These are phyloP conservation scores for Cydonia oblonga DNA, from an alignment of 331 rosid species.

Conservation along the genomic window DNA sequence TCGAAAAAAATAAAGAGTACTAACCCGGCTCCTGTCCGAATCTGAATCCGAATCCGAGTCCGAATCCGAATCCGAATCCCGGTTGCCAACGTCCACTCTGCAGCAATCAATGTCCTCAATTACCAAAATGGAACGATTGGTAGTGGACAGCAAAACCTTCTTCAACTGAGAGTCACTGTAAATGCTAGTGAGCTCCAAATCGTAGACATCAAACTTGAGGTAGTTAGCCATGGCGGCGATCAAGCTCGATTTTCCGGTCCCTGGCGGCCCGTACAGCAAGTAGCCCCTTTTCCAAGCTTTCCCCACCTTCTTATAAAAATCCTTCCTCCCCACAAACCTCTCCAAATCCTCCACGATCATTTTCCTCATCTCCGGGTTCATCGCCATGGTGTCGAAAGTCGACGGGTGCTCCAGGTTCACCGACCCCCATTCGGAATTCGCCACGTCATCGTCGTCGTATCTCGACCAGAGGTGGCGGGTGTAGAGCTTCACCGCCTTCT, in stretches of 20 bases:
- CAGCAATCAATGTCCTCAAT: constrained; percentile 27
- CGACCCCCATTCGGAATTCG: constrained; percentile 14
- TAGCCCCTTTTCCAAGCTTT: constrained; percentile 41
- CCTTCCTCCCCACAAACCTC: constrained; percentile 21
- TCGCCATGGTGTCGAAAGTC: constrained; percentile 32
- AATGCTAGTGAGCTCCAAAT: constrained; percentile 19
- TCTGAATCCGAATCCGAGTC: not conserved
- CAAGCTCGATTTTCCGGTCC: constrained; percentile 32
- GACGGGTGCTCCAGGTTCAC: constrained; percentile 24
- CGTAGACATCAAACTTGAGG: constrained; percentile 23
- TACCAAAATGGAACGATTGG: constrained; percentile 24
- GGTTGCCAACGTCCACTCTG: not conserved
- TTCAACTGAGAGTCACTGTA: constrained; percentile 2
- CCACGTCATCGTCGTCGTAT: not conserved
- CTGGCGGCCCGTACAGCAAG: constrained; percentile 28
- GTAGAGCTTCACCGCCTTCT: constrained; percentile 14
- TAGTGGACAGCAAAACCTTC: constrained; percentile 8
- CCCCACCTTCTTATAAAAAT: constrained; percentile 31
- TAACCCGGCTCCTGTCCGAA: not conserved
- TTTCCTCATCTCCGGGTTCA: constrained; percentile 20
- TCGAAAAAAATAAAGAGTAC: not conserved
- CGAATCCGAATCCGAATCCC: not conserved
- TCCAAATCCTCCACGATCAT: constrained; percentile 17
- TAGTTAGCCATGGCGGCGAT: constrained; percentile 14
- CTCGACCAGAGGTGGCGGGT: not conserved